Base-by-base conservation (phyloP, 768 basidiomycete genomes). In the Rubroboletus pulcherrimus region DNA sequence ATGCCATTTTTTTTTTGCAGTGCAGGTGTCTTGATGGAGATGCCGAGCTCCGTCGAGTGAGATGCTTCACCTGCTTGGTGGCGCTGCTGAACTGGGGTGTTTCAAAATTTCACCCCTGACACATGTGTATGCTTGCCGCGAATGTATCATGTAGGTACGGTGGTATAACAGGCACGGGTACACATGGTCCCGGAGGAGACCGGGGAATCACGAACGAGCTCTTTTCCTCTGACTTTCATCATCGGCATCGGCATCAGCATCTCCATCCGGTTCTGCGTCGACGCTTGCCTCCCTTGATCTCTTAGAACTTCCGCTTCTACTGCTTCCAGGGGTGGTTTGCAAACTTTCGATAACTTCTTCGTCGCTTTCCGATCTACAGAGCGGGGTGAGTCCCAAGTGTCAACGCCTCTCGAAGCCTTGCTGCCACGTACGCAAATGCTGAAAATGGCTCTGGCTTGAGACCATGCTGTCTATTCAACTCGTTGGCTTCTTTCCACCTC, bases 301-400 rank as follows among this genome's bases (percentile, higher is more conserved):
- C 33, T 66, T 68, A 30, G 52, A 42, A 21, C 59, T 53, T 24
- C 57, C 58, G 21, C 51, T 51, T 40, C 38, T 48, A 30, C 64
- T 66, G 39, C 59, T 60, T 3, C 53, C 6, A 15, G 68, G 69
- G 5, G 68, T 66, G 7, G 64, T 70, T 24, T 53, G 60, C 38
- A 68, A 50, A 53, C 67, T 68, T 47, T 63, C 64, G 7, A 66
- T 59, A 0, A 51, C 38, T 31, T 68, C 67, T 12, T 66, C 66
- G 33, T 69, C 67, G 21, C 58, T 61, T 46, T 68, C 59, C 10
- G 53, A 58, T 56, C 66, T 70, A 37, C 34, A 15, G n/a, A 7
- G 7, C 2, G 8, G 8, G 17, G 43, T 62, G 10, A 60, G 52
- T 47, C 34, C 3, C 31, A 19, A 14, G 17, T 35, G 3, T 17